These are phyloP conservation scores for Phytophthora melonis DNA, from an alignment of 352 stramenopile species.

Conservation along the genomic window DNA sequence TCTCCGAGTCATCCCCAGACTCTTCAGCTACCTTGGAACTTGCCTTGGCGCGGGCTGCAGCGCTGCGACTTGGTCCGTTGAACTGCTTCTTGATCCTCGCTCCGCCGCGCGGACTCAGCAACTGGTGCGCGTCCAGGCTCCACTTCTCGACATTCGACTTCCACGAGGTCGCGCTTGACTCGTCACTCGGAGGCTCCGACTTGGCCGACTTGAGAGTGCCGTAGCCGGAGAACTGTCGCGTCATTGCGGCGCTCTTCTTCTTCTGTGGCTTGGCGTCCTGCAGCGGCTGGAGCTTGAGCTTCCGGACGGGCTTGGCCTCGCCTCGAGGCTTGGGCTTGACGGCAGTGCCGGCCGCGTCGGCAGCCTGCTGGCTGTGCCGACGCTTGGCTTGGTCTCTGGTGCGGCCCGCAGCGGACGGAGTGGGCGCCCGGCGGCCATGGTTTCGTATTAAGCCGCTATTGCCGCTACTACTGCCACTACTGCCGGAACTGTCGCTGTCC, in stretches of 20 bases:
- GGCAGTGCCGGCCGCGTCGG: slow-evolving; percentile 8
- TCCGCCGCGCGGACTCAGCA: slow-evolving; percentile 45
- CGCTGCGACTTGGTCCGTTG: slow-evolving; percentile 11
- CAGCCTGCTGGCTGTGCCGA: slow-evolving; percentile 10
- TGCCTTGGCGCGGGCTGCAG: slow-evolving; percentile 8
- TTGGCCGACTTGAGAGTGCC: slow-evolving; percentile 33
- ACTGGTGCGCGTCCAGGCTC: slow-evolving; percentile 38
- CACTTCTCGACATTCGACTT: slow-evolving; percentile 56
- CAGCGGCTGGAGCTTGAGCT: slow-evolving; percentile 29
- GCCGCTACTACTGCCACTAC: slow-evolving; percentile 37
- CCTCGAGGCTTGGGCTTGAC: slow-evolving; percentile 20
- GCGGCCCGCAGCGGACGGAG: slow-evolving; percentile 17
- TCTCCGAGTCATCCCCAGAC: slow-evolving; percentile 56
- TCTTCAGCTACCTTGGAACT: slow-evolving; percentile 33
- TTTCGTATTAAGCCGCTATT: slow-evolving; percentile 52
- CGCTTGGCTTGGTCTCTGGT: slow-evolving; percentile 34
- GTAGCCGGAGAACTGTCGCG: slow-evolving; percentile 34
- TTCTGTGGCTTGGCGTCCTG: slow-evolving; percentile 28
- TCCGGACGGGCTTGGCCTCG: slow-evolving; percentile 22
- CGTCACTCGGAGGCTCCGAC: slow-evolving; percentile 17
- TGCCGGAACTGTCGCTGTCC: slow-evolving; percentile 36
- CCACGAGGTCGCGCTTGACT: slow-evolving; percentile 41
- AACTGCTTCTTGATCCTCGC: slow-evolving; percentile 43
- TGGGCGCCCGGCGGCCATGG: slow-evolving; percentile 16
- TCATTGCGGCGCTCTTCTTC: slow-evolving; percentile 31